Evolutionary conservation across 1,284 basidiomycete genomes (phyloP).

Genomic region (Serendipita sp.): DNA sequence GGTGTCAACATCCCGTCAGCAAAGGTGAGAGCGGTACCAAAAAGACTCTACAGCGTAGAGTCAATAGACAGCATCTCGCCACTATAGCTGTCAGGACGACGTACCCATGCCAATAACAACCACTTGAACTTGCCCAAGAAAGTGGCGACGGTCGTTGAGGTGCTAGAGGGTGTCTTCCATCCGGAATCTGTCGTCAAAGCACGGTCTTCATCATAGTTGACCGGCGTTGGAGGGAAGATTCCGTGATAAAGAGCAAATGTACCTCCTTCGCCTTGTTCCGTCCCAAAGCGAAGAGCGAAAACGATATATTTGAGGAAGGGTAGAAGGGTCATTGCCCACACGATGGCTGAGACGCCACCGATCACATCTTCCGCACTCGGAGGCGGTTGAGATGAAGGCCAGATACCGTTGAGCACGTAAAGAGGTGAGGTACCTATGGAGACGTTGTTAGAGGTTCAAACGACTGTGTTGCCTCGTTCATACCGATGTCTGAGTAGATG

Average conservation of each 20-base stretch:
- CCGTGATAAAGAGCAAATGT: slow-evolving; percentile 39
- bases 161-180: not conserved
- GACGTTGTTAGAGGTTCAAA: not conserved
- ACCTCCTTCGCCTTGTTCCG: slow-evolving; percentile 48
- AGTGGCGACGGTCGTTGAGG: slow-evolving; percentile 7
- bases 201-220: slow-evolving; percentile 34
- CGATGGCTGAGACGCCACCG: slow-evolving; percentile 43
- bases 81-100: not conserved
- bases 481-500: slow-evolving; percentile 50
- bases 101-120: slow-evolving; percentile 42
- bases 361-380: slow-evolving; percentile 46
- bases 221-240: slow-evolving; percentile 20
- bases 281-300: slow-evolving; percentile 21
- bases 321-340: slow-evolving; percentile 50
- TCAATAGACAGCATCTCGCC: slow-evolving; percentile 4
- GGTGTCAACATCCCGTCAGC: slow-evolving; percentile 50
- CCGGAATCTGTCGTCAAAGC: slow-evolving; percentile 36
- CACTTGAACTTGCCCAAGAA: slow-evolving; percentile 24
- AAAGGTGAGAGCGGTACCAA: slow-evolving; percentile 40
- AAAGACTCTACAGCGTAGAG: slow-evolving; percentile 17
- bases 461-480: not conserved
- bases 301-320: slow-evolving; percentile 52
- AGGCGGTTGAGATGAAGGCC: slow-evolving; percentile 30
- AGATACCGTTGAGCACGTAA: slow-evolving; percentile 51
- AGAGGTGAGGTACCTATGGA: slow-evolving; percentile 35